A percentile compares a stretch with the other conserved stretches of the same genome.
These are phyloP conservation scores for Lipomyces yamadae DNA, from an alignment of 805 yeast species.

Conservation along the genomic window DNA sequence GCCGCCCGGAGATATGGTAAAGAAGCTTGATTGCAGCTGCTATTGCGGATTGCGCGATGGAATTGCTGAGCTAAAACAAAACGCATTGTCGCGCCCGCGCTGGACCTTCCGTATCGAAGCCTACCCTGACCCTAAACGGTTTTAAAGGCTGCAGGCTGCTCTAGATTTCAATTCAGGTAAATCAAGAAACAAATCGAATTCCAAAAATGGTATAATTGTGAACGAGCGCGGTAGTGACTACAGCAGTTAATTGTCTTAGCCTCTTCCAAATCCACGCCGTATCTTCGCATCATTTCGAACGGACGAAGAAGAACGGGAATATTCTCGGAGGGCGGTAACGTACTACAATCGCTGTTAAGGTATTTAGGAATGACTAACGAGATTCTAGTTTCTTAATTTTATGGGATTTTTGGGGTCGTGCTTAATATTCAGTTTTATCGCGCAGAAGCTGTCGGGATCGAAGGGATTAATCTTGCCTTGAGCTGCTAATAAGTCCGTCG, in stretches of 20 bases:
- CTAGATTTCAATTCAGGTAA: no score
- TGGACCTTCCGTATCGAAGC: not conserved
- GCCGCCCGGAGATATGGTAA: not conserved
- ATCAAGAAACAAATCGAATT: no score
- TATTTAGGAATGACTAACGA: not conserved
- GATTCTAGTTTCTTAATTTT: slow-evolving; percentile 61
- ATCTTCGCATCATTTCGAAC: slow-evolving; percentile 82
- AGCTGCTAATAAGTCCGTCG: no score
- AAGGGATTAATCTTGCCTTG: slow-evolving; percentile 23
- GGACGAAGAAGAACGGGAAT: slow-evolving; percentile 80
- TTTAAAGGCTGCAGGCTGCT: no score
- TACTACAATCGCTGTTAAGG: not conserved
- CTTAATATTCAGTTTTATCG: slow-evolving; percentile 77
- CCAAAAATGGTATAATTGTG: not conserved
- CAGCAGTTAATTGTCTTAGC: slow-evolving; percentile 43
- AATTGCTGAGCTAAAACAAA: not conserved
- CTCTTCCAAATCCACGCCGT: slow-evolving; percentile 74
- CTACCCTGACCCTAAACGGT: not conserved
- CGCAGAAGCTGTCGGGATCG: slow-evolving; percentile 54
- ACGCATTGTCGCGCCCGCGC: not conserved
- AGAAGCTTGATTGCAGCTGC: not conserved
- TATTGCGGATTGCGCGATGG: not conserved
- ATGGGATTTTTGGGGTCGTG: slow-evolving; percentile 82
- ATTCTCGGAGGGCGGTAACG: slow-evolving; percentile 71
- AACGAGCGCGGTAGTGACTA: not conserved